phyloP scores from a whole-genome alignment of 2,329 filamentous ascomycete species.

The Sporothrix humicola region DNA sequence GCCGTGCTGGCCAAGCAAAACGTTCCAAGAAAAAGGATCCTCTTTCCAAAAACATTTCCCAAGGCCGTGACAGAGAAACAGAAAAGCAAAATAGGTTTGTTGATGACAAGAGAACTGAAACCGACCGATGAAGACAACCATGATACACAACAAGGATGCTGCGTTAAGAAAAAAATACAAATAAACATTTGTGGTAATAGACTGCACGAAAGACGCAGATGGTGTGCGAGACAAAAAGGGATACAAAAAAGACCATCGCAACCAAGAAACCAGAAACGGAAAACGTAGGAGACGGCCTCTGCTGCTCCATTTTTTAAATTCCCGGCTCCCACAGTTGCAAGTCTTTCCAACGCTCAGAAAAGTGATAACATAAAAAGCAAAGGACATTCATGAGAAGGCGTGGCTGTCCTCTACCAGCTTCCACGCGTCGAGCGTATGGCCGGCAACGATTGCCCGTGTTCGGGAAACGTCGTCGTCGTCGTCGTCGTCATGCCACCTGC shows the following conservation, averaged over 20 bases:
- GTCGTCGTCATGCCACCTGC: not conserved
- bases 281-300: not conserved
- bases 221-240: not conserved
- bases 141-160: slow-evolving; percentile 16
- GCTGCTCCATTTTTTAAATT: slow-evolving; percentile 16
- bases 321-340: slow-evolving; percentile 10
- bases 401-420: not conserved
- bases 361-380: slow-evolving; percentile 15
- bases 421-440: not conserved
- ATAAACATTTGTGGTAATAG: not conserved
- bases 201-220: not conserved
- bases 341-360: slow-evolving; percentile 28
- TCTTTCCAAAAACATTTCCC: slow-evolving; percentile 5
- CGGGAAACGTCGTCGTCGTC: slow-evolving; percentile 1
- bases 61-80: not conserved
- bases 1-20: not conserved
- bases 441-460: not conserved
- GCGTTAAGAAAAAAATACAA: not conserved
- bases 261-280: slow-evolving; percentile 14
- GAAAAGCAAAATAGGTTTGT: not conserved
- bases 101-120: slow-evolving; percentile 25
- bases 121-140: slow-evolving; percentile 24
- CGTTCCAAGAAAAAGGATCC: too few species aligned
- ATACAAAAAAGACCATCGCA: slow-evolving; percentile 8
- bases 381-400: not conserved